These are phyloP conservation scores for Dryadomyces quercivorus DNA, from an alignment of 2,329 filamentous ascomycete species.

Conservation along the genomic window DNA sequence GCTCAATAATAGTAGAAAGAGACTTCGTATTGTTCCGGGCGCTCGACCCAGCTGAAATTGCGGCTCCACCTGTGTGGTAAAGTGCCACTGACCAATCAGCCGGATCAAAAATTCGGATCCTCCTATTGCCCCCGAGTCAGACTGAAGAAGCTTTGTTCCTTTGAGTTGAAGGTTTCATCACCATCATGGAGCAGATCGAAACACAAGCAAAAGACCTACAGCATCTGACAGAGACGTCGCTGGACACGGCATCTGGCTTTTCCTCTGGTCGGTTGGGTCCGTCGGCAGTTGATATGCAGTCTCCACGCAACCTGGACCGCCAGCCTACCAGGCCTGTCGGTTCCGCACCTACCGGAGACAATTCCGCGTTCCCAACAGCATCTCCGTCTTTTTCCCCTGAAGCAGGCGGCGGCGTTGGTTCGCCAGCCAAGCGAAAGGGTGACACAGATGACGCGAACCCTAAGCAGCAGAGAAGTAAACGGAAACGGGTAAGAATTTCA, in stretches of 20 bases:
- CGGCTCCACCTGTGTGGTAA: neutral
- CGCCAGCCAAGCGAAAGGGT: constrained; percentile 22
- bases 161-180: constrained; percentile 14
- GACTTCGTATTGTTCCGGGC: neutral
- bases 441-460: constrained; percentile 26
- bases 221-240: constrained; percentile 29
- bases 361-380: constrained; percentile 29
- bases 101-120: neutral
- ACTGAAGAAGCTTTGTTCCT: neutral
- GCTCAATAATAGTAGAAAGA: neutral
- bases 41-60: no score
- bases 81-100: neutral
- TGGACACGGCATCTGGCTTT: constrained; percentile 17
- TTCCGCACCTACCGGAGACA: constrained; percentile 30
- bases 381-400: constrained; percentile 5
- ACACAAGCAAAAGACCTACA: constrained; percentile 41
- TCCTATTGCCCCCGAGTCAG: neutral
- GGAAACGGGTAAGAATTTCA: constrained; percentile 39
- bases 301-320: constrained; percentile 7
- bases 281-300: constrained; percentile 1
- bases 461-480: constrained; percentile 47
- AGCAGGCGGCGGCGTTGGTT: neutral
- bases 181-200: constrained; percentile 40
- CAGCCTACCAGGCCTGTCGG: constrained; percentile 13
- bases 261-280: neutral